Evolutionary conservation across 164 flowering plant genomes (phyloP).

Genomic region (Vitis vinifera): ASM3070453v1 NC_081811.1:28675001-28675500

Average conservation of each 20-base stretch:
- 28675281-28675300: slow-evolving; percentile 1
- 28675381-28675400: slow-evolving; percentile 18
- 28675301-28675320: slow-evolving; percentile 11
- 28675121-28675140: background rate
- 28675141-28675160: background rate
- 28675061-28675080: too few species aligned
- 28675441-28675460: slow-evolving; percentile 49
- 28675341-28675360: slow-evolving; percentile 31
- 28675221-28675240: background rate
- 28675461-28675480: slow-evolving; percentile 47
- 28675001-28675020: too few species aligned
- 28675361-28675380: slow-evolving; percentile 18
- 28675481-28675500: slow-evolving; percentile 67
- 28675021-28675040: too few species aligned
- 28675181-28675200: background rate
- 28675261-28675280: background rate
- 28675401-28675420: slow-evolving; percentile 22
- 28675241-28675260: background rate
- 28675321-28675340: slow-evolving; percentile 24
- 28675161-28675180: background rate
- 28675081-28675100: too few species aligned
- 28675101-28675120: too few species aligned
- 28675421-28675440: slow-evolving; percentile 23
- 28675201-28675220: background rate
- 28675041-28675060: too few species aligned